These are phyloP conservation scores for Rachicladosporium sp. DNA, from an alignment of 2,329 filamentous ascomycete genomes.

Conservation along the genomic window DNA sequence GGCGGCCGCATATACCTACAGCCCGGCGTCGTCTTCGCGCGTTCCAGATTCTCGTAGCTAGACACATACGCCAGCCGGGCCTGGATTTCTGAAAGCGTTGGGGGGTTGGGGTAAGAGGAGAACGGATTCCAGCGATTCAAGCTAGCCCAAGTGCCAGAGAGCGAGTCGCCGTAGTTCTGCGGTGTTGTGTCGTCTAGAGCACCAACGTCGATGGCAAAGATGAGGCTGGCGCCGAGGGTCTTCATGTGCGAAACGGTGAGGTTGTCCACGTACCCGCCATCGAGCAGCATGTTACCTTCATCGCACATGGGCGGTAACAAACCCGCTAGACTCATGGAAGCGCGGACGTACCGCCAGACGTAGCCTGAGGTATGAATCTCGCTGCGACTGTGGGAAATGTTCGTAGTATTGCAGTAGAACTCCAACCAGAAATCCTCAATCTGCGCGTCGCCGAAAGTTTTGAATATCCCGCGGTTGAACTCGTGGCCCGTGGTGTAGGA, in stretches of 20 bases:
- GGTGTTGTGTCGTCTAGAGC: slow-evolving; percentile 83
- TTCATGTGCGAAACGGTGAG: slow-evolving; percentile 97
- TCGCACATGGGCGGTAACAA: slow-evolving; percentile 88
- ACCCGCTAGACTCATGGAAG: slow-evolving; percentile 92
- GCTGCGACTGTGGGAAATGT: slow-evolving; percentile 83
- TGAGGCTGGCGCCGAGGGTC: slow-evolving; percentile 77
- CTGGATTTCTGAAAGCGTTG: slow-evolving; percentile 91
- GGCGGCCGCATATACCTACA: slow-evolving; percentile 96
- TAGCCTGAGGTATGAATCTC: slow-evolving; percentile 96
- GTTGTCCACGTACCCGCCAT: slow-evolving; percentile 96
- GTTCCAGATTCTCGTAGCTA: slow-evolving; percentile 84
- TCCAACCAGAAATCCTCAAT: slow-evolving; percentile 99
- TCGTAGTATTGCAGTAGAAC: slow-evolving; percentile 98
- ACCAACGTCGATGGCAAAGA: slow-evolving; percentile 93
- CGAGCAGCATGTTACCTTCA: slow-evolving; percentile 90
- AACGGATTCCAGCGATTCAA: slow-evolving; percentile 97
- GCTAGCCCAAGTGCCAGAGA: slow-evolving; percentile 91
- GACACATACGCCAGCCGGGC: slow-evolving; percentile 88
- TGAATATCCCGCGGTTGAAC: slow-evolving; percentile 98
- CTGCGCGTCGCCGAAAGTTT: slow-evolving; percentile 90
- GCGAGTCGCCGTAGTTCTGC: slow-evolving; percentile 82
- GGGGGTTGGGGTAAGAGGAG: slow-evolving; percentile 76
- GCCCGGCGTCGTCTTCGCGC: slow-evolving; percentile 79
- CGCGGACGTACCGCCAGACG: slow-evolving; percentile 91
- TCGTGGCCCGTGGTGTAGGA: slow-evolving; percentile 98